These are phyloP conservation scores for Hyphodiscus sp. DNA, from an alignment of 2,329 filamentous ascomycete species.

Conservation along the genomic window DNA sequence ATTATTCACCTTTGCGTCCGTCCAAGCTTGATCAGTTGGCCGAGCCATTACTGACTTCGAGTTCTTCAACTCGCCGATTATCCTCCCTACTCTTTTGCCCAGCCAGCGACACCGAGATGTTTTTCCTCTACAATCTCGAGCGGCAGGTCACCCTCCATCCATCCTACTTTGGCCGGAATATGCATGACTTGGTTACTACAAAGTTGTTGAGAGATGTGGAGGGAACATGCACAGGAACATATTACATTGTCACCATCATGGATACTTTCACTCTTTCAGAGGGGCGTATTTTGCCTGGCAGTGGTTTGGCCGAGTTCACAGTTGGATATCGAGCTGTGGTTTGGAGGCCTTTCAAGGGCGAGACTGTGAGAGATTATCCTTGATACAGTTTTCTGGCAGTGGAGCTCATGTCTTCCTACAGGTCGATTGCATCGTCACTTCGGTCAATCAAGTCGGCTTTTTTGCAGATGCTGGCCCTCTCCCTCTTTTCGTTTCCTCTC, in stretches of 20 bases:
- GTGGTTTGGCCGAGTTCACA: conserved; percentile 87
- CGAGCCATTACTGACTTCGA: not conserved
- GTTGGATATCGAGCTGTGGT: conserved; percentile 94
- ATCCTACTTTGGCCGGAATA: conserved; percentile 92
- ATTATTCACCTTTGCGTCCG: conserved; percentile 8
- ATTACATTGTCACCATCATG: conserved; percentile 98
- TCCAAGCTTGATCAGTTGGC: not conserved
- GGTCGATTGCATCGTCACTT: conserved; percentile 91
- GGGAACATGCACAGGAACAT: conserved; percentile 89
- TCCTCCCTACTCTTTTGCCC: not conserved
- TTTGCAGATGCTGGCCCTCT: conserved; percentile 78
- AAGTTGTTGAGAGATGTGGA: conserved; percentile 91
- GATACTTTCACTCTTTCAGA: conserved; percentile 93
- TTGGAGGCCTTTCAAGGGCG: conserved; percentile 95
- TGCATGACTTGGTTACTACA: conserved; percentile 83
- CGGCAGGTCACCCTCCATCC: conserved; percentile 92
- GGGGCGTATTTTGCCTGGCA: conserved; percentile 85
- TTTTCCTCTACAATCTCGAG: conserved; percentile 96
- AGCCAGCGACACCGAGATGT: conserved; percentile 58
- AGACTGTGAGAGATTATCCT: conserved; percentile 63
- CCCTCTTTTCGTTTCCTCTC: conserved; percentile 64
- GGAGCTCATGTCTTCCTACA: conserved; percentile 35
- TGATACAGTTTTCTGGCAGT: not conserved
- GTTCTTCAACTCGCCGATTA: not conserved
- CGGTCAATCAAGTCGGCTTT: conserved; percentile 87